Evolutionary conservation across 1,284 basidiomycete species (phyloP).

Genomic region (Earliella scabrosa): DNA sequence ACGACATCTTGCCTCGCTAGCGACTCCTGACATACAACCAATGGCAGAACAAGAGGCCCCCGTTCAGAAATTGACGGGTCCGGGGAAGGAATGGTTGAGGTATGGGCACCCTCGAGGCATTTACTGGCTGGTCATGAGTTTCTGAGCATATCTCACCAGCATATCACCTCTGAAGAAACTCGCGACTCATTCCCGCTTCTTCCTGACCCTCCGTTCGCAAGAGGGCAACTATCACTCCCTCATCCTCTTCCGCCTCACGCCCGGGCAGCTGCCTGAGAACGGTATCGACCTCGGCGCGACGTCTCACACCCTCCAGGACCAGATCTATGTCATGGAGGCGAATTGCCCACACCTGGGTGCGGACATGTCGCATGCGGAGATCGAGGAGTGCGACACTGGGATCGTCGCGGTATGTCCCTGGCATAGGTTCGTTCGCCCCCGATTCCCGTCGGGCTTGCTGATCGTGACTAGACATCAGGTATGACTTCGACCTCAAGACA

Average conservation of each 20-base stretch:
- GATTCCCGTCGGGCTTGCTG: too few species aligned
- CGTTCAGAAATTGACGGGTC: too few species aligned
- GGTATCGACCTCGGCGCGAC: slow-evolving; percentile 7
- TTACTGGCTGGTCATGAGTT: not conserved
- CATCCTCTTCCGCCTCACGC: slow-evolving; percentile 71
- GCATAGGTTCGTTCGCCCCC: slow-evolving; percentile 67
- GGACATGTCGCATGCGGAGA: slow-evolving; percentile 81
- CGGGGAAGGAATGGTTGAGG: too few species aligned
- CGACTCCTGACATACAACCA: too few species aligned
- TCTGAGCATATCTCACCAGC: slow-evolving; percentile 10
- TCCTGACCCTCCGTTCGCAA: slow-evolving; percentile 67
- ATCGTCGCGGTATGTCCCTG: slow-evolving; percentile 80
- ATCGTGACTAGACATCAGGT: slow-evolving; percentile 54
- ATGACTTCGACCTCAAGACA: slow-evolving; percentile 73
- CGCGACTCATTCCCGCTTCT: slow-evolving; percentile 69
- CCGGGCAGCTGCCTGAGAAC: slow-evolving; percentile 23
- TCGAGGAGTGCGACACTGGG: slow-evolving; percentile 69
- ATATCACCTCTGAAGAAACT: slow-evolving; percentile 29
- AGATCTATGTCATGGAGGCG: slow-evolving; percentile 86
- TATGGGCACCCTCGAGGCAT: too few species aligned
- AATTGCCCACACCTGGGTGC: slow-evolving; percentile 86
- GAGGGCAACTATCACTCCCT: slow-evolving; percentile 70
- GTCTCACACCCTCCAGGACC: slow-evolving; percentile 21
- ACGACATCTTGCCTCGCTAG: too few species aligned
- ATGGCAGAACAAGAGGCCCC: too few species aligned